phyloP scores from a whole-genome alignment of 2,329 filamentous ascomycete genomes.

The Xylaria sp. region DNA sequence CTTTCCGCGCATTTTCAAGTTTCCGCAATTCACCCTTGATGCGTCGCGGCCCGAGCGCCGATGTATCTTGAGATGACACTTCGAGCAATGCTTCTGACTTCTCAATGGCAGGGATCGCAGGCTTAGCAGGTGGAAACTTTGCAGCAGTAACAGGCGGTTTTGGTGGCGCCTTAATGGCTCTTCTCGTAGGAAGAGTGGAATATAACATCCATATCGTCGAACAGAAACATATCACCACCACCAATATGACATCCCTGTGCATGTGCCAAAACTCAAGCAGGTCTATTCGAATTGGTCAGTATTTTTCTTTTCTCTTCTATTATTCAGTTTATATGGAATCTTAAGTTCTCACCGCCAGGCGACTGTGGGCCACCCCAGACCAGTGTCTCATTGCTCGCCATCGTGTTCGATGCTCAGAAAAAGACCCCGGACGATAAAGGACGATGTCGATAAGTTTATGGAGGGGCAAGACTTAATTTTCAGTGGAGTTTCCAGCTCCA shows the following conservation, averaged over 20 bases:
- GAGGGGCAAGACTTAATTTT: conserved; percentile 35
- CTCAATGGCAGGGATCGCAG: conserved; percentile 29
- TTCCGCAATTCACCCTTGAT: conserved; percentile 59
- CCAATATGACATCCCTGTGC: conserved; percentile 35
- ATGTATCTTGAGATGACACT: conserved; percentile 45
- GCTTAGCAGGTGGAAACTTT: conserved; percentile 21
- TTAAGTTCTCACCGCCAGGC: conserved; percentile 15
- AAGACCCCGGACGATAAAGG: conserved; percentile 10
- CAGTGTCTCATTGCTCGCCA: conserved; percentile 26
- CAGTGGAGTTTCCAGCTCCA: conserved; percentile 7
- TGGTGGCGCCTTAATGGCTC: conserved; percentile 42
- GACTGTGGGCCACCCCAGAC: conserved; percentile 12
- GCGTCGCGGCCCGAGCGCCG: conserved; percentile 59
- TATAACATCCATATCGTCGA: conserved; percentile 32
- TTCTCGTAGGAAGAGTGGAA: conserved; percentile 39
- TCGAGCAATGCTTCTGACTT: conserved; percentile 32
- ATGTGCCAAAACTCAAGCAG: conserved; percentile 38
- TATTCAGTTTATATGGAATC: background rate
- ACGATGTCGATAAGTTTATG: conserved; percentile 20
- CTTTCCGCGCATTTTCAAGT: conserved; percentile 50
- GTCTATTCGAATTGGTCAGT: conserved; percentile 24
- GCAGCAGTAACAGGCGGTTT: conserved; percentile 29
- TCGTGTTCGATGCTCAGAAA: conserved; percentile 21
- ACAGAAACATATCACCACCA: conserved; percentile 24
- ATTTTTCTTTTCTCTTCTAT: too few relatives aligned